Base-by-base conservation (phyloP, 1,284 basidiomycete genomes). In the Cryptococcus sp. region DNA sequence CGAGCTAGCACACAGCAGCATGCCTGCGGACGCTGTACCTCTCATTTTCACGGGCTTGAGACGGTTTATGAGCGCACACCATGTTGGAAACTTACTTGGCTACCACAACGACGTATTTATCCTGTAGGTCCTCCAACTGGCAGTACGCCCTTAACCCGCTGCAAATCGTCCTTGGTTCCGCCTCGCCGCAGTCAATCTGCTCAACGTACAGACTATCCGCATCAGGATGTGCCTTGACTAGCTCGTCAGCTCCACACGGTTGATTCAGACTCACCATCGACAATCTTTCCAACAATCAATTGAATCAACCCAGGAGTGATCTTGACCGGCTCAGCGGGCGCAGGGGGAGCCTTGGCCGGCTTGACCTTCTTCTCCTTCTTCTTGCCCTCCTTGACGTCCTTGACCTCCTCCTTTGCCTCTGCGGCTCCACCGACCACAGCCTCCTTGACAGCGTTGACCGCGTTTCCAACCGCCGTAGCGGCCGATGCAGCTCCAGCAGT, bases 141-240 rank as follows among this genome's bases (percentile, higher is more conserved):
- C 95, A 87, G 71, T 94, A 92, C 69, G 95, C 82, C 53, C 97
- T 92, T 26, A 97, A 80, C 38, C 93, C 93, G 26, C 91, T 95
- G 43, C 95, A 88, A 18, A 97, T 89, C 1, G 90, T 95, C 48
- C 92, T 79, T 22, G 92, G 92, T 32, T 90, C 92, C 1, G 83
- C 84, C 69, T 91, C 90, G 48, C 91, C 93, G 48, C 97, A 77
- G 72, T 97, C 91, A 57, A 97, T 93, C 64, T 83, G 84, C 79
- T 94, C 91, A 53, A 94, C 81, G 66, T 93, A 95, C 36, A 95
- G 78, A 41, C 86, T 83, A 65, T 95, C 91, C 2, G 92, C 91
- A 63, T 97, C 93, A 5, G 93, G 92, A 69, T 97, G 92, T 61
- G 87, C 87, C 74, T 83, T 84, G 62, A 95, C 91, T 94, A 54